Evolutionary conservation across 345 rosid species (phyloP).

Genomic region (Punica granatum): DNA sequence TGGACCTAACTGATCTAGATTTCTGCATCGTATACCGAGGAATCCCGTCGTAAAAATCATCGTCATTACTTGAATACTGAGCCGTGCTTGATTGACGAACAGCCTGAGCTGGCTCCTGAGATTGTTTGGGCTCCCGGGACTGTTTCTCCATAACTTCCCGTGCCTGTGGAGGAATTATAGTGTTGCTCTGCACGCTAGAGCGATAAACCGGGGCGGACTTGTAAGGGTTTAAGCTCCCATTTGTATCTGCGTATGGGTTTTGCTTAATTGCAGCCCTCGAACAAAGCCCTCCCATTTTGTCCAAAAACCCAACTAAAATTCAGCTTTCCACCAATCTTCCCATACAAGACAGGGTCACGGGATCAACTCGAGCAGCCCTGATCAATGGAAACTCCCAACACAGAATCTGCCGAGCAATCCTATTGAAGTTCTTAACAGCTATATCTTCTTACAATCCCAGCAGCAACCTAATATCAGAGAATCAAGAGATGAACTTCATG

Average conservation of each 20-base stretch:
- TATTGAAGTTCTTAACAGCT: background rate
- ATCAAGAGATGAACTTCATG: background rate
- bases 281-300: constrained; percentile 47
- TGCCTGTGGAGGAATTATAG: constrained; percentile 15
- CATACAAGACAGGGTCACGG: background rate
- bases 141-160: constrained; percentile 15
- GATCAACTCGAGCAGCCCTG: background rate
- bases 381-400: background rate
- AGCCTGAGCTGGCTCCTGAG: constrained; percentile 9
- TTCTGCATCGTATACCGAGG: constrained; percentile 40
- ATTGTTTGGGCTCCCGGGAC: constrained; percentile 25
- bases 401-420: background rate
- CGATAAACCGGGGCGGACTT: constrained; percentile 17
- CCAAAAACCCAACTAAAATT: background rate
- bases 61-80: constrained; percentile 8
- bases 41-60: constrained; percentile 66
- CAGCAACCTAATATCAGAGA: background rate
- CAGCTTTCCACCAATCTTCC: background rate
- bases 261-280: constrained; percentile 25
- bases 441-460: background rate
- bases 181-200: constrained; percentile 10
- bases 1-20: constrained; percentile 41
- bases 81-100: constrained; percentile 15
- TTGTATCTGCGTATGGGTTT: constrained; percentile 21
- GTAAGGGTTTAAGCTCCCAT: constrained; percentile 30